Evolutionary conservation across 2,329 filamentous ascomycete species (phyloP), one percentile per base, ranked within the genome.

Genomic region (Pseudogymnoascus sp.): DNA sequence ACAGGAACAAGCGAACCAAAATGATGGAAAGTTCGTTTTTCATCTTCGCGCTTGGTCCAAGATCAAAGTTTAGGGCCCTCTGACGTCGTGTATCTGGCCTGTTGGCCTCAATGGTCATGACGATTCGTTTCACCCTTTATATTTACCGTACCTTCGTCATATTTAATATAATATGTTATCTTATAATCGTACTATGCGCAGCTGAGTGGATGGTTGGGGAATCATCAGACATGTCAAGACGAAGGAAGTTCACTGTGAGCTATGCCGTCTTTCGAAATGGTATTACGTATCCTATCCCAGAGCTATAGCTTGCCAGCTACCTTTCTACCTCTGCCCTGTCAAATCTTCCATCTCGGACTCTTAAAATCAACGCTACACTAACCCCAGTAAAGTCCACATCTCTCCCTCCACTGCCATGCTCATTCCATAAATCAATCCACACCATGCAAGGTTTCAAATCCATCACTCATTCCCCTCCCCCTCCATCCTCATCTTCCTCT

Each of bases 91-190:
- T 73, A 71, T 71, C 65, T 67, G 66, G 42, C 69, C 65, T 68
- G 62, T 67, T 65, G 67, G 65, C 64, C 66, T 69, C 69, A 63
- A 70, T 84, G 79, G 79, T 79, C 76, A 73, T 75, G 80, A 81
- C 78, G 76, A 79, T 81, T 86, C 83, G 83, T 86, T 86, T 84
- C 79, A 80, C 82, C 80, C 82, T 79, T 78, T 70, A 86, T 83
- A 85, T 80, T 65, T 40, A 47, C 2, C 4, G n/a, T 21, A 21
- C 16, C 4, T 18, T 21, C 11, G 37, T 16, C 6, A n/a, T 18
- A 40, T 42, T 53, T 18, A 33, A 33, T 56, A 33, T 10, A 18
- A 56, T 21, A 28, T 11, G 14, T 16, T 31, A 28, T 23, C 3
- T 31, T 31, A 4, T 53, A 31, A 31, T 11, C 47, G n/a, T 18